Base-by-base conservation (phyloP, 345 rosid genomes). In the Barbarea vulgaris region DNA sequence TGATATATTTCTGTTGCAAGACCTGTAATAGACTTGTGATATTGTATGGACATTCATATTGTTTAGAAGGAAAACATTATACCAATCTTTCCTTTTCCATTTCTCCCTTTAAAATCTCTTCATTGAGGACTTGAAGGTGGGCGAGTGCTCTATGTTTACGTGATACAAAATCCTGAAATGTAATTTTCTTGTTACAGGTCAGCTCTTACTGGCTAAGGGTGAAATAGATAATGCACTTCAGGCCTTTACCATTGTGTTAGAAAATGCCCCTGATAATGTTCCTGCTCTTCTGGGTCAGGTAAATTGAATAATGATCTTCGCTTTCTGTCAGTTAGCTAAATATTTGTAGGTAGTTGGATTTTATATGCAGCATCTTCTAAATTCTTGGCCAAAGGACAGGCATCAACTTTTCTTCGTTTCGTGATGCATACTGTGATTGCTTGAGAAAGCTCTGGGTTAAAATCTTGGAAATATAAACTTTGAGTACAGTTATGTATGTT, bases 261-360 rank as follows among this genome's bases (percentile, higher is more conserved):
- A 86, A 59, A 93, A 84, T 76, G 87, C 87, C 54, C 82, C 85
- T 33, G 91, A 95, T 73, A 92, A 88, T 70, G 93, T 95, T 41
- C 87, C 99, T 71, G 98, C 97, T 84, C 93, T 92, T 84, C 85
- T 95, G 70, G 98, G 99, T 70, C 99, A 95, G 97, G 99, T 95
- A 81, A 37, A 47, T 7, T 46, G 28, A 59, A 67, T 51, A 17
- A 25, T 34, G 11, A 18, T 44, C 57, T 67, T 36, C 47, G 18
- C 17, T 46, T 22, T 19, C 7, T 31, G 63, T 17, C 48, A 30
- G 47, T 39, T 44, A 1, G 54, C 48, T 48, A 28, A 59, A n/a
- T 12, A 0, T 11, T 17, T 22, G 22, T 17, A 19, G 47, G 47
- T 61, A 53, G 48, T 31, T 67, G 46, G 54, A 51, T 75, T 51